Percentiles rank a stretch among this genome's conserved stretches.
Evolutionary conservation across 176 grass and related monocot species (phyloP).

Genomic region (Oryza coarctata): DNA sequence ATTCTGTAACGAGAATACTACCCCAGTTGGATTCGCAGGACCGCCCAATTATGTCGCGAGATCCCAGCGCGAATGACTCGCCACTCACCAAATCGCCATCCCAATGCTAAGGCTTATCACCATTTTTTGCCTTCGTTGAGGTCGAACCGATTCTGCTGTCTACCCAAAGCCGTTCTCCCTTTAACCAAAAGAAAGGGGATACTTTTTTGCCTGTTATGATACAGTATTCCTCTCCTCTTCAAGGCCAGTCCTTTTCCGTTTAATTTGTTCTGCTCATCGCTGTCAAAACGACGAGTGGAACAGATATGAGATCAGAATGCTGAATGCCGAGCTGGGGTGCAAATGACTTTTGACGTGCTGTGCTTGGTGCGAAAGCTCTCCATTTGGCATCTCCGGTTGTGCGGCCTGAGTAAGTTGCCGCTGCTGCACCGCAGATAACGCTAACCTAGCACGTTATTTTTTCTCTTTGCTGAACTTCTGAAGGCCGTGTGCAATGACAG

Average conservation of each 20-base stretch:
- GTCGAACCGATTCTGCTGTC: background rate
- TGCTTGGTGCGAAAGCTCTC: background rate
- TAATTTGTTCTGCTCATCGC: background rate
- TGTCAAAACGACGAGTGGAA: background rate
- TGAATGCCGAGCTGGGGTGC: background rate
- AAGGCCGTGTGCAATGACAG: background rate
- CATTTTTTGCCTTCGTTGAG: background rate
- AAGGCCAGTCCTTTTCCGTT: background rate
- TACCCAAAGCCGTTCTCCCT: no score
- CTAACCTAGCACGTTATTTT: background rate
- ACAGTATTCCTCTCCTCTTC: background rate
- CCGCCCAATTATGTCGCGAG: background rate
- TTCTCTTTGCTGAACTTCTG: background rate
- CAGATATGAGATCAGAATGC: background rate
- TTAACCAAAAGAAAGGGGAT: background rate
- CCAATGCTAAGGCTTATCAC: background rate
- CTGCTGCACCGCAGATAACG: background rate
- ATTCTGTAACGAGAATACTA: background rate
- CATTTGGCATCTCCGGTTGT: background rate
- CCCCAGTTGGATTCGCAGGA: background rate
- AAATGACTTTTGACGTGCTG: background rate
- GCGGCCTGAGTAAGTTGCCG: background rate
- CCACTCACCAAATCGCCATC: background rate
- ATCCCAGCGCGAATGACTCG: background rate
- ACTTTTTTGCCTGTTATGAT: no score